Base-by-base conservation (phyloP, 441 rosid species). In the Mallotus japonicus region DNA sequence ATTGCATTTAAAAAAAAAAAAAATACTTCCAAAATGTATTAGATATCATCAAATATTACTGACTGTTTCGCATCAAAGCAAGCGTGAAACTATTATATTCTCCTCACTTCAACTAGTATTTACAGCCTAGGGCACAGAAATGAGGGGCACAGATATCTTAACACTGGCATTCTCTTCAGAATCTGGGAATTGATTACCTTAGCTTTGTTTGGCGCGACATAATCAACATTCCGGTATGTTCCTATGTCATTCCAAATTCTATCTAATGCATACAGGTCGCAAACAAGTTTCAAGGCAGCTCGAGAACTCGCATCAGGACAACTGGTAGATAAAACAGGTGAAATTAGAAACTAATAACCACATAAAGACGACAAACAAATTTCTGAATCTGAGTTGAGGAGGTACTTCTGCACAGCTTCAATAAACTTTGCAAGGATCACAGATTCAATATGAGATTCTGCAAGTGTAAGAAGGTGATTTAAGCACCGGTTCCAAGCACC, bases 401-500 rank as follows among this genome's bases (percentile, higher is more conserved):
- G 78, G 80, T 92, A 92, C 99, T 87, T 91, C 73, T 88, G 77
- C 80, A 93, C 98, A 53, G 95, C 93, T 61, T 95, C 97, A 12
- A 91, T 89, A 78, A 95, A 95, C 81, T 84, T 91, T 60, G 85
- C 92, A n/a, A 95, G 98, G 76, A 95, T 85, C 73, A 93, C 97
- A 13, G 99, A 84, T 83, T 95, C 99, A 20, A 95, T 88, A 77
- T 93, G 98, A 71, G 99, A 93, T 78, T 95, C 99, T 79, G 97
- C 95, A 8, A 95, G 98, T 7, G 92, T 92, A 62, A 95, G 87
- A 56, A 95, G 96, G 88, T 95, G 99, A 85, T 95, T 95, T 83
- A 95, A 88, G 88, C 98, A 95, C 77, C 99, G 82, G 77, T 95
- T 95, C 99, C 99, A 95, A 44, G 99, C 97, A 72, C 98, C 98